Evolutionary conservation across 805 yeast species (phyloP), one percentile per base, ranked within the genome.

Genomic region (Zygotorulaspora danielsina): DNA sequence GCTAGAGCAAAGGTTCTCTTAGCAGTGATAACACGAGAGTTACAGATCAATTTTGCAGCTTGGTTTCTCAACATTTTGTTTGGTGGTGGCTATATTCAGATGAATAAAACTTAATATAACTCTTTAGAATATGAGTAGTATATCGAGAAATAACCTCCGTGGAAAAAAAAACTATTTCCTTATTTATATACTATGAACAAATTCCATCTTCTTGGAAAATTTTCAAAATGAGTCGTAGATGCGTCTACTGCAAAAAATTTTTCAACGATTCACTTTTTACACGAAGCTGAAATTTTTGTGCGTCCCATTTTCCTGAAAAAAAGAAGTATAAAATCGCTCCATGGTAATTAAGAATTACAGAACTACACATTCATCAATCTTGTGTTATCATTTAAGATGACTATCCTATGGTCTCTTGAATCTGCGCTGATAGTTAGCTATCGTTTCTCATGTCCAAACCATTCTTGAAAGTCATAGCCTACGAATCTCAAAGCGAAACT

Each of bases 1-100:
- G 70, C 65, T 41, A 69, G 55, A 53, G 87, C 68, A 53, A 84
- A 66, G 47, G 88, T 72, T 72, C 93, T 82, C 72, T 76, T 75
- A 56, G 79, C 69, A 45, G 76, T 71, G 52, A 71, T 57, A 48
- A 61, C 66, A 50, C 65, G 61, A 31, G 69, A 63, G 59, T 64
- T 65, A 36, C 65, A 59, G 44, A 64, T 57, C 49, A 62, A 45
- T 56, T 65, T 65, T 45, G 76, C 50, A 43, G 72, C 67, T 54
- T 73, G 72, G 46, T 65, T 61, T 64, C 75, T 72, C 48, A 61
- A 46, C 64, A 62, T 61, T 44, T 30, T 49, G n/a, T n/a, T n/a
- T n/a, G n/a, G n/a, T n/a, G n/a, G n/a, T n/a, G n/a, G n/a, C 7
- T 26, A 18, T 30, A 36, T 32, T 17, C 26, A n/a, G 11, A 7